These are phyloP conservation scores for Zizania palustris DNA, from an alignment of 202 grass and related monocot genomes.

Conservation along the genomic window DNA sequence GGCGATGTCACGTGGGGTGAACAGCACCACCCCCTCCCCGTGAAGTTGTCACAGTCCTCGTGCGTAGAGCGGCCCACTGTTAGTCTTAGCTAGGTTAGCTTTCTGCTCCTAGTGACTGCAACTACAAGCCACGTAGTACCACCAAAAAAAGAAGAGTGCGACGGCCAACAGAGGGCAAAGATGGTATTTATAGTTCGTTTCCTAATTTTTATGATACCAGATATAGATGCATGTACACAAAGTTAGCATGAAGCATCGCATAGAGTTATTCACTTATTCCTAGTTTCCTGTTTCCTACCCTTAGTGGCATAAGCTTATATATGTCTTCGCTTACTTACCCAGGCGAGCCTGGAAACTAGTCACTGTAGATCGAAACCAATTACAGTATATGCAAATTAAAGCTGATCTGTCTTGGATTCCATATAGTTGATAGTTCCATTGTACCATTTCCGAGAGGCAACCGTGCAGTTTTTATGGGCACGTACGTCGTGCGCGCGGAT, in stretches of 20 bases:
- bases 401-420: too few relatives aligned
- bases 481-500: too few relatives aligned
- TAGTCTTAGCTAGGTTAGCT: constrained; percentile 25
- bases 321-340: too few relatives aligned
- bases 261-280: too few relatives aligned
- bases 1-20: constrained; percentile 61
- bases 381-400: too few relatives aligned
- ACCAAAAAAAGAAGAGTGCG: background rate
- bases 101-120: constrained; percentile 22
- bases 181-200: background rate
- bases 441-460: background rate
- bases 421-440: background rate
- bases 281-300: too few relatives aligned
- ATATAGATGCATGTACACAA: constrained; percentile 1
- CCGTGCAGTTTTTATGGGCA: background rate
- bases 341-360: too few relatives aligned
- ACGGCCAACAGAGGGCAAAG: background rate
- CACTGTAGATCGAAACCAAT: too few relatives aligned
- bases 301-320: too few relatives aligned
- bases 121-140: constrained; percentile 3
- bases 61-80: constrained; percentile 38
- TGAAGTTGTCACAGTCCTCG: constrained; percentile 26
- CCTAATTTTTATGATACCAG: background rate
- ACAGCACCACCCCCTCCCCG: constrained; percentile 48
- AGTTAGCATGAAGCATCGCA: background rate